Evolutionary conservation across 2,329 filamentous ascomycete genomes (phyloP), one percentile per base, ranked within the genome.

Genomic region (Talaromyces verruculosus): DNA sequence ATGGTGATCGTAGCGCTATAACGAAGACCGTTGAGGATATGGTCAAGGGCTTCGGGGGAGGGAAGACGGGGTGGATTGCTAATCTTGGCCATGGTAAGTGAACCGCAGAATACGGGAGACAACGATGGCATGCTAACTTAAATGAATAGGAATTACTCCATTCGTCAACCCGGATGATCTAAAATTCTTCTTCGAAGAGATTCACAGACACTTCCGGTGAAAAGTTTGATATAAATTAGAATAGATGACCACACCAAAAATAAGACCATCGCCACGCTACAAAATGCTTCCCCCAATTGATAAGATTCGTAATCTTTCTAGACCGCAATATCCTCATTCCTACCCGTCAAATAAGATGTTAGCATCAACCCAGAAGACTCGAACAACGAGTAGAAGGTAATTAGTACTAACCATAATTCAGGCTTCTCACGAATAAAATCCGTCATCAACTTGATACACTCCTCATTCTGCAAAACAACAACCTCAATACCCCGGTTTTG

Each of bases 41-140:
- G 91, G 92, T 96, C 1, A 82, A 88, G 68, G 94, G 94, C 0
- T 99, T 98, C 75, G 84, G 85, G 67, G 88, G 89, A 68, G 90
- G 90, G 64, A 94, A 93, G 79, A 88, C 93, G 78, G 92, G 94
- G 47, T 99, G 95, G 94, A 98, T 99, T 72, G 92, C 91, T 58
- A 99, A 99, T 77, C 84, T 99, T 68, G 95, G 95, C 8, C 95
- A 99, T 76, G 95, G 95, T 91, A 85, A 74, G 88, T 78, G 28
- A 45, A 45, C 15, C 57, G 3, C 25, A 19, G 22, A 8, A 22
- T 30, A 22, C 1, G 5, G 30, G 30, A 7, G 30, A 30, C 30
- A 30, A 5, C 11, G 28, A 1, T 17, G 13, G 35, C 19, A 25
- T 60, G 37, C 57, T 60, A 17, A 60, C 39, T 30, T 17, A 61